Percentiles rank a stretch among this genome's conserved stretches.
phyloP scores from a whole-genome alignment of 2,329 filamentous ascomycete genomes.

The Aspergillus sp. region DNA sequence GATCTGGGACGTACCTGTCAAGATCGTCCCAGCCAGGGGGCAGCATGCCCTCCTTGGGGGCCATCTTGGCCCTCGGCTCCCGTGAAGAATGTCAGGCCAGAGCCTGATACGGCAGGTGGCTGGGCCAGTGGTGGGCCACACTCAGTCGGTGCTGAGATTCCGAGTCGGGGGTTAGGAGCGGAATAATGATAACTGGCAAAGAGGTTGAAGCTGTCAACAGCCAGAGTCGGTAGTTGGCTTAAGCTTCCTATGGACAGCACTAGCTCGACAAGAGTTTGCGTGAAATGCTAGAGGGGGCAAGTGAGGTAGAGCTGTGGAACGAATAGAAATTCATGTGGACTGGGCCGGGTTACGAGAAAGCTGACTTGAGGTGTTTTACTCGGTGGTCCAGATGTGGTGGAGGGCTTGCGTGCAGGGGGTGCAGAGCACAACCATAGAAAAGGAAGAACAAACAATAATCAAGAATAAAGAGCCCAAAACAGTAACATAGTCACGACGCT shows the following conservation, averaged over 20 bases:
- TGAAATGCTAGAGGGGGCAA: conserved; percentile 5
- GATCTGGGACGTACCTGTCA: conserved; percentile 35
- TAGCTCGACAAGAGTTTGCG: conserved; percentile 1
- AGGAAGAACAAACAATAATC: neutral
- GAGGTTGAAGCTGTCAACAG: conserved; percentile 17
- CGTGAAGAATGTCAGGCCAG: conserved; percentile 30
- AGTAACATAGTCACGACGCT: conserved; percentile 3
- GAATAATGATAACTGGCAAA: conserved; percentile 11
- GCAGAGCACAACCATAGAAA: neutral
- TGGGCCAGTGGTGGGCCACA: conserved; percentile 8
- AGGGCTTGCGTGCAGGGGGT: conserved; percentile 1
- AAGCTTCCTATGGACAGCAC: conserved; percentile 14
- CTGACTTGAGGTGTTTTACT: conserved; percentile 1
- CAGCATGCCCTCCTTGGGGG: conserved; percentile 42
- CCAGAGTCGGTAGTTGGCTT: conserved; percentile 19
- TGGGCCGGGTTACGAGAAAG: conserved; percentile 3
- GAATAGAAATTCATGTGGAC: conserved; percentile 11
- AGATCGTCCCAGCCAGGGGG: conserved; percentile 42
- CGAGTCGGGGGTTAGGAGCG: conserved; percentile 5
- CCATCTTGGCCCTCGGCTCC: conserved; percentile 36
- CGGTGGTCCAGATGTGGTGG: neutral
- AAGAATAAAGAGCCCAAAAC: conserved; percentile 1
- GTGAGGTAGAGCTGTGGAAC: conserved; percentile 5
- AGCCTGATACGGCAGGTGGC: conserved; percentile 2
- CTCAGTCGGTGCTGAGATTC: conserved; percentile 5